phyloP scores from a whole-genome alignment of 1,284 basidiomycete species.

The Marasmius sp. region DNA sequence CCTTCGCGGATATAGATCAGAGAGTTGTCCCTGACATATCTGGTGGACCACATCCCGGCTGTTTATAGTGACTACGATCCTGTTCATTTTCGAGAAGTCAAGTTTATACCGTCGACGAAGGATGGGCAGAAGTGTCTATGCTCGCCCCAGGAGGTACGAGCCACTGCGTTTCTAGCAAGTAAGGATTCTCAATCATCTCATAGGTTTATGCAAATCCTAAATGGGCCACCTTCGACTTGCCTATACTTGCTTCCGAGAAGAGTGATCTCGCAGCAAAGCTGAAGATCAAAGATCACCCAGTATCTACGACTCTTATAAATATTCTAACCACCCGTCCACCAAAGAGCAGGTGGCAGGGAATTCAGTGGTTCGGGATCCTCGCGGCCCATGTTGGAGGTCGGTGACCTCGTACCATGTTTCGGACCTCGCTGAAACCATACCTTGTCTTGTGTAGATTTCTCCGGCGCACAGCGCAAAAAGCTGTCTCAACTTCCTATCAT shows the following conservation, averaged over 20 bases:
- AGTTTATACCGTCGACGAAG: conserved; percentile 81
- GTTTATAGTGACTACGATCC: conserved; percentile 70
- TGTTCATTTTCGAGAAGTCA: conserved; percentile 49
- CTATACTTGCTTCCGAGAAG: conserved; percentile 61
- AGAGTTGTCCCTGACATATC: conserved; percentile 69
- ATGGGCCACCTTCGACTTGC: conserved; percentile 79
- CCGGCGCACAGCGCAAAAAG: conserved; percentile 40
- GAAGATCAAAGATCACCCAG: conserved; percentile 75
- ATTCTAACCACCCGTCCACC: conserved; percentile 69
- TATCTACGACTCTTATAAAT: conserved; percentile 62
- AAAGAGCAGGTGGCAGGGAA: conserved; percentile 41
- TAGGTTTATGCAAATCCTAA: conserved; percentile 76
- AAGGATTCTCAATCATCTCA: background rate
- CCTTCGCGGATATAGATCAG: conserved; percentile 34
- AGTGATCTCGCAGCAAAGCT: conserved; percentile 68
- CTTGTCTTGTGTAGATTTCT: conserved; percentile 43
- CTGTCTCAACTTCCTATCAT: conserved; percentile 58
- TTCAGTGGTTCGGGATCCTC: conserved; percentile 81
- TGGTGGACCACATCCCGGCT: conserved; percentile 67
- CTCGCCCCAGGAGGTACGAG: conserved; percentile 65
- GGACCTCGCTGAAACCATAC: background rate
- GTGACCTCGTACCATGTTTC: conserved; percentile 12
- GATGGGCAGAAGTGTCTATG: conserved; percentile 54
- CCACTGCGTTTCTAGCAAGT: background rate
- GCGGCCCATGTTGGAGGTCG: conserved; percentile 71